These are phyloP conservation scores for Pulveroboletus ridleyi DNA, from an alignment of 1,284 basidiomycete species.

Conservation along the genomic window DNA sequence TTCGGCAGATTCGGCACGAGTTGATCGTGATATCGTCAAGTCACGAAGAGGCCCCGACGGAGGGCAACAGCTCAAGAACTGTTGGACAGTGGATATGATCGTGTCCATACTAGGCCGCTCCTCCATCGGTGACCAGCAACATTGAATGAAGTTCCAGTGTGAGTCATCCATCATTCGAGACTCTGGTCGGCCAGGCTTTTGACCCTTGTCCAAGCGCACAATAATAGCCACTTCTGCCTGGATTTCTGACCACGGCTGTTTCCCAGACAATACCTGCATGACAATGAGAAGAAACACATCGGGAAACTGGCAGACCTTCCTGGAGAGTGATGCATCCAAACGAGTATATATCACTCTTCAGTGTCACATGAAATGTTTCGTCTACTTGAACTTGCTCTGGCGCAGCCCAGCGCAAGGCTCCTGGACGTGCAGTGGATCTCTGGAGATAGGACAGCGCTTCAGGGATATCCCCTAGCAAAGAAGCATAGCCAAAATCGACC, in stretches of 20 bases:
- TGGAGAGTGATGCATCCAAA: slow-evolving; percentile 10
- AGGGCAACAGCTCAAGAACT: neutral
- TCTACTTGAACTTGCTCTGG: neutral
- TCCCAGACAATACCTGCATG: slow-evolving; percentile 15
- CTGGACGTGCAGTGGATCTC: neutral
- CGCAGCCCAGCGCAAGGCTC: slow-evolving; percentile 2
- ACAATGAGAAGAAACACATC: neutral
- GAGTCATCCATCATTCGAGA: slow-evolving; percentile 6
- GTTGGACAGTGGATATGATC: neutral
- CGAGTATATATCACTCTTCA: slow-evolving; percentile 10
- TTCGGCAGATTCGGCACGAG: no score
- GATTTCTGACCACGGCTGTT: slow-evolving; percentile 18
- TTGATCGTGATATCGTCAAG: neutral
- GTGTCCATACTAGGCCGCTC: slow-evolving; percentile 8
- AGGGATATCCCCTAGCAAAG: slow-evolving; percentile 1
- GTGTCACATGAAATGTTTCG: neutral
- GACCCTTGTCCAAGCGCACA: neutral
- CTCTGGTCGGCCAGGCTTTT: slow-evolving; percentile 4
- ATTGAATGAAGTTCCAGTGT: slow-evolving; percentile 22
- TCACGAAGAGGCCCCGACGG: neutral
- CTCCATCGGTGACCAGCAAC: slow-evolving; percentile 17
- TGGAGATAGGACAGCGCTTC: slow-evolving; percentile 1
- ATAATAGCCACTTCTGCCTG: neutral
- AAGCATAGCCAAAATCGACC: neutral
- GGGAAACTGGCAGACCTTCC: neutral